Evolutionary conservation across 257 asterid genomes (phyloP).

Genomic region (Solanum pennellii): DNA sequence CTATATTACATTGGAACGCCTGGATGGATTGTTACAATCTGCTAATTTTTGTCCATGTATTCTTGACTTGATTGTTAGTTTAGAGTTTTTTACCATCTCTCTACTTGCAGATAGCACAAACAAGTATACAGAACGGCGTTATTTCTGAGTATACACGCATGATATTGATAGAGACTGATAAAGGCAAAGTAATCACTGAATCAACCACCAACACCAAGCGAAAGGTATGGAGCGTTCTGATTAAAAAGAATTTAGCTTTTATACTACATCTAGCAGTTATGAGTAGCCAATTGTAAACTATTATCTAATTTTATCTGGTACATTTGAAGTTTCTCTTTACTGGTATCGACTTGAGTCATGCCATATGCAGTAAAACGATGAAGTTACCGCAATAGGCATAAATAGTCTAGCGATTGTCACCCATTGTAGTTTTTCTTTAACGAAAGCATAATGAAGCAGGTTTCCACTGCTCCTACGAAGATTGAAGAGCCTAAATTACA

Average conservation of each 20-base stretch:
- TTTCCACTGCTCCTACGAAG: slow-evolving; percentile 21
- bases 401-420: not conserved
- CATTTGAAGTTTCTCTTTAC: not conserved
- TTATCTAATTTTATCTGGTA: not conserved
- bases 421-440: not conserved
- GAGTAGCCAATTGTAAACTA: not conserved
- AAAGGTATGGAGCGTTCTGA: not conserved
- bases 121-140: slow-evolving; percentile 37
- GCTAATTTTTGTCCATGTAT: not conserved
- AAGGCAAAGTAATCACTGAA: slow-evolving; percentile 18
- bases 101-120: slow-evolving; percentile 54
- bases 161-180: slow-evolving; percentile 45
- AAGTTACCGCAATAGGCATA: not conserved
- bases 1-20: not conserved
- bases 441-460: slow-evolving; percentile 11
- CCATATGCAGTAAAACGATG: not conserved
- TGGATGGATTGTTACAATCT: not conserved
- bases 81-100: not conserved
- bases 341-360: not conserved
- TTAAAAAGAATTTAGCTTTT: not conserved
- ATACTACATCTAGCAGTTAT: not conserved
- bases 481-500: slow-evolving; percentile 37
- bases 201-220: not conserved
- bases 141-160: slow-evolving; percentile 68
- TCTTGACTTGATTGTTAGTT: not conserved